Conservation (phyloP, 257 asterid species). For the Solanum chiquidenum region DNA sequence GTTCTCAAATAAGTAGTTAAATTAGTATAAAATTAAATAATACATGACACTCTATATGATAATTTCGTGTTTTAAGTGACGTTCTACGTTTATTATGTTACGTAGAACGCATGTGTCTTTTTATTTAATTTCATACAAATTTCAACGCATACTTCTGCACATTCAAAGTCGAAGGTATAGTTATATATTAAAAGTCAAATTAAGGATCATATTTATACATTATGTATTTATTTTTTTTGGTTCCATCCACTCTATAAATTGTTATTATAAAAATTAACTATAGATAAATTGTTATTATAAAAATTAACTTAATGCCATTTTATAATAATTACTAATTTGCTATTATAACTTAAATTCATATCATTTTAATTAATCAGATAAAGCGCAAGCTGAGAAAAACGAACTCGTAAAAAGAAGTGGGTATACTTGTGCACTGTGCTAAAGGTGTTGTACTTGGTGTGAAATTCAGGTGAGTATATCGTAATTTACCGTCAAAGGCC, state of each 20-base stretch:
- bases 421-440: background rate
- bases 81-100: too few relatives aligned
- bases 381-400: background rate
- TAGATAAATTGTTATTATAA: background rate
- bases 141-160: too few relatives aligned
- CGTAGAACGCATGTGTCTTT: too few relatives aligned
- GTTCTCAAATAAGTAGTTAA: too few relatives aligned
- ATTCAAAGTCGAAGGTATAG: too few relatives aligned
- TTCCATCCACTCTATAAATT: too few relatives aligned
- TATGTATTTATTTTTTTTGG: too few relatives aligned
- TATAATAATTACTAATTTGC: background rate
- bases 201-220: too few relatives aligned
- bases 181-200: too few relatives aligned
- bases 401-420: background rate
- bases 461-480: background rate
- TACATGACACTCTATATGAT: rapidly evolving
- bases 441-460: background rate
- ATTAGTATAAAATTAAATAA: too few relatives aligned
- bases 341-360: background rate
- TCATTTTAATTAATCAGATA: background rate
- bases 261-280: background rate
- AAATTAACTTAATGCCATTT: background rate
- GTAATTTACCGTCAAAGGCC: background rate
- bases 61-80: rapidly evolving
- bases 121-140: too few relatives aligned